Conservation (phyloP, 176 grass and related monocot genomes). For the barley (Hordeum vulgare) region MorexV3_pseudomolecules_assembly NC_058522.1:106566901-106567400, state of each 20-base stretch:
- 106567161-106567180: background rate
- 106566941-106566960: conserved; percentile 19
- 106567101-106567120: conserved; percentile 94
- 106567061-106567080: conserved; percentile 98
- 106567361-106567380: conserved; percentile 99
- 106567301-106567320: conserved; percentile 99
- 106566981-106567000: conserved; percentile 97
- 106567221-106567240: conserved; percentile 51
- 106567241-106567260: conserved; percentile 96
- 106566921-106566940: background rate
- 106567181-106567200: background rate
- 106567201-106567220: background rate
- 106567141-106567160: conserved; percentile 58
- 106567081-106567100: conserved; percentile 95
- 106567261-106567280: conserved; percentile 81
- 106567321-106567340: conserved; percentile 78
- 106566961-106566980: conserved; percentile 49
- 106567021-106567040: conserved; percentile 93
- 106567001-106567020: conserved; percentile 73
- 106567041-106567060: conserved; percentile 97
- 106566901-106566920: background rate
- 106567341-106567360: conserved; percentile 87
- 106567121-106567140: conserved; percentile 95
- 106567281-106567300: conserved; percentile 83
- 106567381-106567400: conserved; percentile 85